A percentile compares a stretch with the other conserved stretches of the same genome.
Evolutionary conservation across 257 asterid genomes (phyloP).

Genomic region (Handroanthus guayacan): DNA sequence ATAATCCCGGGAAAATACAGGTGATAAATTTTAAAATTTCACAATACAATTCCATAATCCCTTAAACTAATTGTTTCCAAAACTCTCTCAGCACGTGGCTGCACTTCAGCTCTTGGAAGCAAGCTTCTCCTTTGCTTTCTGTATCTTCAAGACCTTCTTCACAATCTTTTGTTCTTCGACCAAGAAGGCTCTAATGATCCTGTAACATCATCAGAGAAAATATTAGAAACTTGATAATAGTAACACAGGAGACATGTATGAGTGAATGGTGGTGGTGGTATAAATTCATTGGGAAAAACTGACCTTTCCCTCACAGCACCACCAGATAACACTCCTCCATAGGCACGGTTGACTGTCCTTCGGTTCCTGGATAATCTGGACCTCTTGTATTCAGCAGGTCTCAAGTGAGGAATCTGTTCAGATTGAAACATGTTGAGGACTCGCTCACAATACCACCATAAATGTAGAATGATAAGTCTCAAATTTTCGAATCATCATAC

Average conservation of each 20-base stretch:
- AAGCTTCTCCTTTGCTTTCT: conserved; percentile 74
- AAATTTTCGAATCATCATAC: background rate
- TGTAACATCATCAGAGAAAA: conserved; percentile 7
- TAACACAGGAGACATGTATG: background rate
- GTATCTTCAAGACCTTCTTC: conserved; percentile 88
- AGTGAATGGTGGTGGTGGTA: background rate
- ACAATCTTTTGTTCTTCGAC: conserved; percentile 82
- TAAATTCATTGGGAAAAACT: background rate
- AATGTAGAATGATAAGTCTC: too few relatives aligned
- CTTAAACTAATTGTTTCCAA: conserved; percentile 35
- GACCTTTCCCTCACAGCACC: conserved; percentile 84
- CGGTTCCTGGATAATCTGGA: conserved; percentile 74
- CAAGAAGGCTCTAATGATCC: conserved; percentile 84
- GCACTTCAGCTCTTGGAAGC: conserved; percentile 51
- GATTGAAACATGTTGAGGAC: background rate
- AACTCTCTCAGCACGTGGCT: conserved; percentile 26
- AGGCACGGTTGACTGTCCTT: conserved; percentile 81
- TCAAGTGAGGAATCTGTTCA: conserved; percentile 78
- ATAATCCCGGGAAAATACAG: conserved; percentile 22
- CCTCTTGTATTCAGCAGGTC: conserved; percentile 83
- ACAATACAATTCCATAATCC: conserved; percentile 38
- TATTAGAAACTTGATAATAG: background rate
- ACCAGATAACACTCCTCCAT: conserved; percentile 82
- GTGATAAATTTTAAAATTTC: conserved; percentile 26
- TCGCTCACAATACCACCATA: background rate